A percentile compares a stretch with the other conserved stretches of the same genome.
These are phyloP conservation scores for Selaginella tamariscina DNA, from an alignment of 75 land plant species.

Conservation along the genomic window DNA sequence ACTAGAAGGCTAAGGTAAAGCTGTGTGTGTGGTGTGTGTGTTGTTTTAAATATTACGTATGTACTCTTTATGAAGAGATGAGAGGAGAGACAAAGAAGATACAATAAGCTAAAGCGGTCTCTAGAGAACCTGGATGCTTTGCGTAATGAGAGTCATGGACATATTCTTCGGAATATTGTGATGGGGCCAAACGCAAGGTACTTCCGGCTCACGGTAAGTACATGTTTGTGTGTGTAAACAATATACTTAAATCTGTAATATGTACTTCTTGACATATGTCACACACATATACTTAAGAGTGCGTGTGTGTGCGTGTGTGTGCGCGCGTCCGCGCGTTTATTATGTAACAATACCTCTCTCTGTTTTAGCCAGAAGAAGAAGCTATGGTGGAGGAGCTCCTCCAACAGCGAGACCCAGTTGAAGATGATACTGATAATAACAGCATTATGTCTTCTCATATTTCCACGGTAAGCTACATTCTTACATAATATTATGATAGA, in stretches of 20 bases:
- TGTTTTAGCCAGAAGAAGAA: constrained; percentile 19
- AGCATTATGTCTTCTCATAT: constrained; percentile 14
- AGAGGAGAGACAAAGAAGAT: constrained; percentile 10
- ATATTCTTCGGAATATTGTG: constrained; percentile 13
- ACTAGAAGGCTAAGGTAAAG: not conserved
- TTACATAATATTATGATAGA: not conserved
- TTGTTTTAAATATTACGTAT: not conserved
- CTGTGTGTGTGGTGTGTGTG: not conserved
- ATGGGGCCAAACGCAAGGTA: constrained; percentile 20
- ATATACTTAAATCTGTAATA: too few relatives aligned
- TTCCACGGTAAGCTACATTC: constrained; percentile 11
- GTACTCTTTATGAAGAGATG: constrained; percentile 8
- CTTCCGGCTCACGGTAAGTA: constrained; percentile 18
- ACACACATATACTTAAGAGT: too few relatives aligned
- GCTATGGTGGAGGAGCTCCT: constrained; percentile 14
- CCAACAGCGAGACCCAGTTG: constrained; percentile 7
- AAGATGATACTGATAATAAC: constrained; percentile 12
- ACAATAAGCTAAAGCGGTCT: not conserved
- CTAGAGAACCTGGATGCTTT: constrained; percentile 14
- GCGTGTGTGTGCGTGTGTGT: too few relatives aligned
- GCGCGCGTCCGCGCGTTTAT: too few relatives aligned
- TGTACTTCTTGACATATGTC: too few relatives aligned
- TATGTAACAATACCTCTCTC: not conserved
- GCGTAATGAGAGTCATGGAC: constrained; percentile 5
- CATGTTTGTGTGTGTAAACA: not conserved